These are phyloP conservation scores for Colletotrichum tamarilloi DNA, from an alignment of 2,329 filamentous ascomycete genomes.

Conservation along the genomic window DNA sequence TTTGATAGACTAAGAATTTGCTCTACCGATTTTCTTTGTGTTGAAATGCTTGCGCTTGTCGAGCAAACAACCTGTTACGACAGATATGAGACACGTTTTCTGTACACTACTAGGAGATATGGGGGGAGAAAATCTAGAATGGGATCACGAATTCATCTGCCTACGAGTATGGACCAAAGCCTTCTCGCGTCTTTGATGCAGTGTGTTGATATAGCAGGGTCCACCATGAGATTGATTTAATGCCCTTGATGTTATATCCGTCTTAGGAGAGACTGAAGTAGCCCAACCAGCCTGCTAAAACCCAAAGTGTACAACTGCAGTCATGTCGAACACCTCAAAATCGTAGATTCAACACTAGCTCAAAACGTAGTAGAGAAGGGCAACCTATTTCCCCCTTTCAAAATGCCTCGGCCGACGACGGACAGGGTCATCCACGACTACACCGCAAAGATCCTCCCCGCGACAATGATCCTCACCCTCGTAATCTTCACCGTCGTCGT, in stretches of 20 bases:
- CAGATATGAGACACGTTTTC: slow-evolving; percentile 21
- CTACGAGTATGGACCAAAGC: neutral
- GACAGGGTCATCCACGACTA: slow-evolving; percentile 25
- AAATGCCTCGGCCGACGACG: slow-evolving; percentile 6
- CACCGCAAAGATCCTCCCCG: slow-evolving; percentile 18
- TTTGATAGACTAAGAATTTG: neutral
- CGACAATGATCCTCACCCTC: slow-evolving; percentile 15
- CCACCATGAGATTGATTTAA: neutral
- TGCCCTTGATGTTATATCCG: neutral
- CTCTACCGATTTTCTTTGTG: neutral
- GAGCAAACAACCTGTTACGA: neutral
- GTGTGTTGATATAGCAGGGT: neutral
- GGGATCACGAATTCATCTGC: slow-evolving; percentile 10
- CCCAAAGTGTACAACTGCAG: neutral
- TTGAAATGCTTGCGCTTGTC: neutral
- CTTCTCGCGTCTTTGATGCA: neutral
- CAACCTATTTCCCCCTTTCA: too few species aligned
- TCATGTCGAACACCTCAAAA: neutral
- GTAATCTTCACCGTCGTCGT: slow-evolving; percentile 21
- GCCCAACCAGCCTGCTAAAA: neutral
- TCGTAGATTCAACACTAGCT: neutral
- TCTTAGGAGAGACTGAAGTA: neutral
- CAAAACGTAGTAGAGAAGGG: neutral
- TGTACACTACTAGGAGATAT: neutral
- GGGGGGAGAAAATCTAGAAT: neutral